Evolutionary conservation across 495 filamentous ascomycete genomes (phyloP), one percentile per base, ranked within the genome.

Genomic region (Amniculicola lignicola): DNA sequence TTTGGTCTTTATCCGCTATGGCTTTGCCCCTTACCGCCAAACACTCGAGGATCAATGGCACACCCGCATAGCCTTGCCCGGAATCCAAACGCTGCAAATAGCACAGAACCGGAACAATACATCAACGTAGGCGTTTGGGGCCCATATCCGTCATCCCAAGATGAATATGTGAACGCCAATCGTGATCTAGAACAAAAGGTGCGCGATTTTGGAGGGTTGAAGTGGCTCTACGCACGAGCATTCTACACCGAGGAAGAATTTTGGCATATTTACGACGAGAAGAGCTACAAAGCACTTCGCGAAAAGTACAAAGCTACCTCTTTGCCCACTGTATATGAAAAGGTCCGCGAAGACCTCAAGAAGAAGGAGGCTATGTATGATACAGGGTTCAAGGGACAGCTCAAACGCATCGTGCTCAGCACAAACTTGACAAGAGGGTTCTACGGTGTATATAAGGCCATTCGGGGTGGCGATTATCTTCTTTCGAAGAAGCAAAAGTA

Each of bases 151-250:
- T 12, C 54, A 63, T 10, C 63, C 51, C 0, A 82, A 77, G 41
- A 57, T 88, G 4, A 54, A 57, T 0, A 77, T 76, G 36, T 51
- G 4, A 16, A 11, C 7, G 44, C 19, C 46, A 91, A 93, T 69
- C 77, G 82, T 4, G 75, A 75, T 15, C 69, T 93, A 5, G 88
- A 91, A 67, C 59, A 63, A 1, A 83, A 83, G 55, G 73, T 90
- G 11, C 72, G 68, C n/a, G 79, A 79, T 48, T 74, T 90, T 2
- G 81, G 83, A 14, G 88, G 88, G 6, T 75, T 76, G 72, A 82
- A 82, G 55, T 82, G 78, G 75, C 67, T 83, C 7, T 82, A 82
- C 63, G 79, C 79, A n/a, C 74, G 80, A 35, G 71, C 75, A 1
- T 84, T 79, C 63, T 80, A 79, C 49, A 70, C 66, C 9, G 75